These are phyloP conservation scores for Sugiyamaella sp. DNA, from an alignment of 1,139 yeast genomes.

Conservation along the genomic window DNA sequence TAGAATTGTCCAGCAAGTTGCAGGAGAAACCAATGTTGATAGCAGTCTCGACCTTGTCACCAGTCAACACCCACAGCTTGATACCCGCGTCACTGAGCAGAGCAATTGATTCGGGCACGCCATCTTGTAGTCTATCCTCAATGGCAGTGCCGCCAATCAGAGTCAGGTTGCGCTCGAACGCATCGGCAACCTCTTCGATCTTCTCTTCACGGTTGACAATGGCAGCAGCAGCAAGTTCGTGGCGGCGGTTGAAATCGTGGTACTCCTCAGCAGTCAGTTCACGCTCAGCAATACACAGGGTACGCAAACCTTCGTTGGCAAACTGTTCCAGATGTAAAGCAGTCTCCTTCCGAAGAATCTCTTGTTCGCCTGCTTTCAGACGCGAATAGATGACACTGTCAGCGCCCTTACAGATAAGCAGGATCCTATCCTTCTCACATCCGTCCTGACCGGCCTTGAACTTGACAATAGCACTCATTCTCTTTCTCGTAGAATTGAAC, in stretches of 20 bases:
- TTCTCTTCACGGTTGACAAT: conserved; percentile 74
- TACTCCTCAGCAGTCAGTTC: conserved; percentile 66
- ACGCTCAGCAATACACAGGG: conserved; percentile 87
- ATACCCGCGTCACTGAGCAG: conserved; percentile 87
- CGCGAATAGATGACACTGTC: conserved; percentile 87
- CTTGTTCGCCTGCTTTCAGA: conserved; percentile 56
- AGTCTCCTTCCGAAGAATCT: conserved; percentile 60
- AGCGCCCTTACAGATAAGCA: conserved; percentile 89
- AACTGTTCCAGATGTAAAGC: conserved; percentile 87
- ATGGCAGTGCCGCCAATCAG: conserved; percentile 96
- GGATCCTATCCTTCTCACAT: conserved; percentile 47
- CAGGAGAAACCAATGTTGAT: conserved; percentile 97
- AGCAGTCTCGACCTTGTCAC: conserved; percentile 97
- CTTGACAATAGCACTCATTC: conserved; percentile 92
- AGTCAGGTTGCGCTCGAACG: conserved; percentile 70
- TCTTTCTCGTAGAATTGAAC: conserved; percentile 88
- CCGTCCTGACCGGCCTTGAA: conserved; percentile 54
- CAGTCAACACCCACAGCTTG: conserved; percentile 95
- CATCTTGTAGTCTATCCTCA: conserved; percentile 93
- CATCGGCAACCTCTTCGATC: conserved; percentile 78
- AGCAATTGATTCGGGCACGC: conserved; percentile 93
- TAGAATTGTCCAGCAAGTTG: conserved; percentile 79
- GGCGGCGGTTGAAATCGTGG: conserved; percentile 66
- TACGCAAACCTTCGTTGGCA: conserved; percentile 97
- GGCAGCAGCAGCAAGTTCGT: conserved; percentile 73